Conservation (phyloP, 2,329 filamentous ascomycete species). For the Phaeoacremonium minimum region DNA sequence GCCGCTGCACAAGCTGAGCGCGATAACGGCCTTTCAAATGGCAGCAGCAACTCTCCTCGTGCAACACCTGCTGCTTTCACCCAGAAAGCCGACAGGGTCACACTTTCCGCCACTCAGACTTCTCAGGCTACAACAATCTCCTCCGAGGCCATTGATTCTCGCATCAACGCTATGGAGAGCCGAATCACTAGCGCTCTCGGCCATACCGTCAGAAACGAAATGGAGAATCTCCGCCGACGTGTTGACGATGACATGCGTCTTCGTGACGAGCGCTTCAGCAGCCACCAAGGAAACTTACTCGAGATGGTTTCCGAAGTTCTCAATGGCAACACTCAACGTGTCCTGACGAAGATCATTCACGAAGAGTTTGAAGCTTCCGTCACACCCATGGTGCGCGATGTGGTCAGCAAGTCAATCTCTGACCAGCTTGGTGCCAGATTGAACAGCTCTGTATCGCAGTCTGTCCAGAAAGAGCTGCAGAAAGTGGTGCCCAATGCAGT, state of each 20-base stretch:
- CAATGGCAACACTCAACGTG: conserved; percentile 63
- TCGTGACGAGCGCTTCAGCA: conserved; percentile 47
- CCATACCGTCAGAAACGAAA: conserved; percentile 4
- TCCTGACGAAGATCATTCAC: conserved; percentile 71
- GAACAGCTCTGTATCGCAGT: conserved; percentile 59
- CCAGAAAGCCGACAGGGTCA: conserved; percentile 1
- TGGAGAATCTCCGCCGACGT: conserved; percentile 5
- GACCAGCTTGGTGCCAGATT: conserved; percentile 68
- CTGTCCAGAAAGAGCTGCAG: conserved; percentile 70
- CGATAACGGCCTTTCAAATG: conserved; percentile 25
- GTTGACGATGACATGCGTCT: conserved; percentile 59
- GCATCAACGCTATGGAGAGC: conserved; percentile 50
- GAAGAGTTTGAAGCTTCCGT: conserved; percentile 72
- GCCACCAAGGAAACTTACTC: conserved; percentile 49
- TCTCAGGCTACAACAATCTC: conserved; percentile 27
- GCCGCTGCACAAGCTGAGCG: conserved; percentile 38
- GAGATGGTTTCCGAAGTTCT: conserved; percentile 57
- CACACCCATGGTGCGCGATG: conserved; percentile 67
- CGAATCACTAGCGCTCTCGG: conserved; percentile 28
- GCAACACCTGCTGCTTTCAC: conserved; percentile 6
- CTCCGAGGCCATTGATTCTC: conserved; percentile 43
- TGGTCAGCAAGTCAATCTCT: conserved; percentile 64
- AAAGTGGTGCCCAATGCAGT: conserved; percentile 64
- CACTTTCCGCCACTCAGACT: conserved; percentile 14
- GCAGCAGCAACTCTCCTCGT: conserved; percentile 12